Evolutionary conservation across 192 early-diverging fungal species (phyloP).

Genomic region (Backusella circina): DNA sequence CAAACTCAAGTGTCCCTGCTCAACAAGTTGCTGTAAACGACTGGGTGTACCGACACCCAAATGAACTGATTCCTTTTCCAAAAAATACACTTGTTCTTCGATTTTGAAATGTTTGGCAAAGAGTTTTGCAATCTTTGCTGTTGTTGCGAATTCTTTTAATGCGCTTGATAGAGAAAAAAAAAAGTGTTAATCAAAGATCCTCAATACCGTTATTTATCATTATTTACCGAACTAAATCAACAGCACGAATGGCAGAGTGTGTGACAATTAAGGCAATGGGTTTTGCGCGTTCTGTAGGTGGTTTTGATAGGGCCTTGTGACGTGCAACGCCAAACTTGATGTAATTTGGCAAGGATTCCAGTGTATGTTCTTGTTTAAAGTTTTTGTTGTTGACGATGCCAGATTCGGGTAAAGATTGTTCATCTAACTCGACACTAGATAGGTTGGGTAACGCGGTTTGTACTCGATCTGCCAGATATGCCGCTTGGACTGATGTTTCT

Average conservation of each 20-base stretch:
- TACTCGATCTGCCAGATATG: conserved; percentile 37
- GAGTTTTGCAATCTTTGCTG: conserved; percentile 62
- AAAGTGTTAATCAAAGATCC: background rate
- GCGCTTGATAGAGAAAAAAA: conserved; percentile 8
- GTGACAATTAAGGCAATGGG: conserved; percentile 57
- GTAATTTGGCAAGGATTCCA: conserved; percentile 44
- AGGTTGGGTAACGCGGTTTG: conserved; percentile 38
- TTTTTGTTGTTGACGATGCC: conserved; percentile 39
- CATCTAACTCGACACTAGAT: conserved; percentile 34
- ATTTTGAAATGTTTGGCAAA: conserved; percentile 80
- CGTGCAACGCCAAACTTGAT: conserved; percentile 49
- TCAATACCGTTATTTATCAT: background rate
- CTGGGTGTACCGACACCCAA: conserved; percentile 71
- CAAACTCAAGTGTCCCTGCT: conserved; percentile 50
- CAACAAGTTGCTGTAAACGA: conserved; percentile 57
- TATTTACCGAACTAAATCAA: conserved; percentile 49
- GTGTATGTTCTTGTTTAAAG: conserved; percentile 43
- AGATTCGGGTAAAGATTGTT: conserved; percentile 29
- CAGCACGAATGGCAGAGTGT: conserved; percentile 57
- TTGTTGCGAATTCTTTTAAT: conserved; percentile 49
- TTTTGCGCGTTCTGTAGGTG: conserved; percentile 36
- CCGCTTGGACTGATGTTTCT: conserved; percentile 32
- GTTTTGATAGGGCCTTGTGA: conserved; percentile 42
- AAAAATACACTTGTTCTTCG: conserved; percentile 57
- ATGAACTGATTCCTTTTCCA: conserved; percentile 47